Percentiles rank a stretch among this genome's conserved stretches.
Conservation (phyloP, 495 filamentous ascomycete species). For the Opeltia flavorubescens region DNA sequence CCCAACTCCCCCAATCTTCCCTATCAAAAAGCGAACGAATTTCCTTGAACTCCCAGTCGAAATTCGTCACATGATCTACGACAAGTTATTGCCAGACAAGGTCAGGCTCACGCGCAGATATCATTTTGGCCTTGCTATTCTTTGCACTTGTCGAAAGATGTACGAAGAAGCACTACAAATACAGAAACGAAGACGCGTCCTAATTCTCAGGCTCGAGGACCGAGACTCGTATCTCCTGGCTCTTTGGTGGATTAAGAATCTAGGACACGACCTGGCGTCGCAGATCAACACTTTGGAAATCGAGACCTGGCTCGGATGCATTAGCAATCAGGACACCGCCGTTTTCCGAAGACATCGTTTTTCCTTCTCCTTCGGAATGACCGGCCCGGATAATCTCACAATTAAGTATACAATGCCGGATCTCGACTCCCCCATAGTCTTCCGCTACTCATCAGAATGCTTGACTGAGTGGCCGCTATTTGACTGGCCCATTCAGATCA, state of each 20-base stretch:
- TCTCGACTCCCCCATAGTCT: not conserved
- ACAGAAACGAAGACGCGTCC: not conserved
- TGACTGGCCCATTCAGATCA: not conserved
- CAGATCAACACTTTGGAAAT: not conserved
- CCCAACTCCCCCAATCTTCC: not conserved
- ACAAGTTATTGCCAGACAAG: not conserved
- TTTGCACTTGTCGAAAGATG: not conserved
- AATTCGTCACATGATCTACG: not conserved
- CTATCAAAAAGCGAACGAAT: not conserved
- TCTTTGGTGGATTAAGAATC: not conserved
- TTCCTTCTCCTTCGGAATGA: not conserved
- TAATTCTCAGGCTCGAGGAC: not conserved
- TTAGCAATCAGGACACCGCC: not conserved
- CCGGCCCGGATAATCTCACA: not conserved
- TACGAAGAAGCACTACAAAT: not conserved
- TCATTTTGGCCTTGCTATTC: not conserved
- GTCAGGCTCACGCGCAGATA: not conserved
- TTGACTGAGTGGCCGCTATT: not conserved
- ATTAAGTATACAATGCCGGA: not conserved
- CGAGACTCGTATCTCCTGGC: not conserved
- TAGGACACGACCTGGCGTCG: not conserved
- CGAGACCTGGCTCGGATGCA: not conserved
- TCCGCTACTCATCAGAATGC: not conserved
- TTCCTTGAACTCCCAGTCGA: not conserved
- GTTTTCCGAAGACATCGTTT: not conserved